Evolutionary conservation across 2,329 filamentous ascomycete genomes (phyloP).

Genomic region (Xylaria sp.): DNA sequence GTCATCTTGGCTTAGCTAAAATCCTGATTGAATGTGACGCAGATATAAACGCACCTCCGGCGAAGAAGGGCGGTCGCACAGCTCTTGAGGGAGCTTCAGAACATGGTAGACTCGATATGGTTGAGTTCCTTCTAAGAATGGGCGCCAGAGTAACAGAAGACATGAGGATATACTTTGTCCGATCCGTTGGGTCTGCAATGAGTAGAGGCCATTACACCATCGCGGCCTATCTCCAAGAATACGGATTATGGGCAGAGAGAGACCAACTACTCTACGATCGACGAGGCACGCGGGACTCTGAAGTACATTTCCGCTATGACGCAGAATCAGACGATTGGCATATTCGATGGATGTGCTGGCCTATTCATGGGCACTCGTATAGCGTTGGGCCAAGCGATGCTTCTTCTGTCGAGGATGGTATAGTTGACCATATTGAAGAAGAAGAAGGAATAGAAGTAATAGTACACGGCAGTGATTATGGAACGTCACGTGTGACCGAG

Average conservation of each 20-base stretch:
- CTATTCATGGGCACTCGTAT: too few relatives aligned
- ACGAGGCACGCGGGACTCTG: too few relatives aligned
- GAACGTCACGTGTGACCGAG: too few relatives aligned
- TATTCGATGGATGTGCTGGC: too few relatives aligned
- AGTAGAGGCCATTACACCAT: neutral
- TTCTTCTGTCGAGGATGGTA: too few relatives aligned
- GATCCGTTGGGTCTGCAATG: slow-evolving; percentile 19
- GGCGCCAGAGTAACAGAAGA: neutral
- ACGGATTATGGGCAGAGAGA: slow-evolving; percentile 15
- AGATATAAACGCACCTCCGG: slow-evolving; percentile 28
- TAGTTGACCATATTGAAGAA: too few relatives aligned
- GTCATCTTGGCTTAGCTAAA: slow-evolving; percentile 7
- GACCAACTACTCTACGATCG: slow-evolving; percentile 5
- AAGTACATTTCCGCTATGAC: too few relatives aligned
- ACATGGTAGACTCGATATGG: slow-evolving; percentile 26
- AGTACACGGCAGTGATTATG: too few relatives aligned
- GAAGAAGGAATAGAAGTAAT: too few relatives aligned
- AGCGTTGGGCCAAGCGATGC: too few relatives aligned
- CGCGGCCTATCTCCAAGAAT: slow-evolving; percentile 2
- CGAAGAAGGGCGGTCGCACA: neutral
- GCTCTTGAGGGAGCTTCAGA: slow-evolving; percentile 32
- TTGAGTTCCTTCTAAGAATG: slow-evolving; percentile 22
- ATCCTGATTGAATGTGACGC: slow-evolving; percentile 14
- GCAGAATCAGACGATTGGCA: too few relatives aligned
- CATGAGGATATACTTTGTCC: slow-evolving; percentile 30